phyloP scores from a whole-genome alignment of 2,329 filamentous ascomycete genomes.

The Ophiostoma angusticollis region DNA sequence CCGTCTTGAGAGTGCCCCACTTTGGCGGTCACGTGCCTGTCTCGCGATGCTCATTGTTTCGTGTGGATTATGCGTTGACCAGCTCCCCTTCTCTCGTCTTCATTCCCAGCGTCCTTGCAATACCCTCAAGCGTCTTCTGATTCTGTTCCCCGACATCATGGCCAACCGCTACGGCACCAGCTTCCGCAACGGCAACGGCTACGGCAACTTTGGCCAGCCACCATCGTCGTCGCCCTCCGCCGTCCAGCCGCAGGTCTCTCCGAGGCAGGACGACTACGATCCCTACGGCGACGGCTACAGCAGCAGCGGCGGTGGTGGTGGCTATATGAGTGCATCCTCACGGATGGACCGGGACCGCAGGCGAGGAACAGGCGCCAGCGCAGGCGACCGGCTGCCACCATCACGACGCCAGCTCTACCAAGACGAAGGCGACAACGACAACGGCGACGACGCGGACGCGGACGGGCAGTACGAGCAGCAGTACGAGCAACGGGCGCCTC shows the following conservation, averaged over 20 bases:
- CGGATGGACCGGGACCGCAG: constrained; percentile 1
- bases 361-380: too few relatives aligned
- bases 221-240: constrained; percentile 3
- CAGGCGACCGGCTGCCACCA: too few relatives aligned
- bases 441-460: constrained; percentile 12
- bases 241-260: constrained; percentile 5
- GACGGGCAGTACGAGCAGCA: constrained; percentile 6
- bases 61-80: too few relatives aligned
- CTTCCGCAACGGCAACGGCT: constrained; percentile 29
- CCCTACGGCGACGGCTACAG: constrained; percentile 34
- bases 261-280: constrained; percentile 34
- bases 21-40: too few relatives aligned
- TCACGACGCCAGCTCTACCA: too few relatives aligned
- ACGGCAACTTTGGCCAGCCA: constrained; percentile 29
- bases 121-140: too few relatives aligned
- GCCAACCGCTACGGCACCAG: constrained; percentile 37
- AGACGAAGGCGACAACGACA: background rate
- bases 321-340: constrained; percentile 8
- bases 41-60: too few relatives aligned
- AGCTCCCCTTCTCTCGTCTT: too few relatives aligned
- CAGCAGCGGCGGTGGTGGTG: constrained; percentile 25
- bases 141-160: too few relatives aligned
- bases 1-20: too few relatives aligned
- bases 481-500: constrained; percentile 11
- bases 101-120: too few relatives aligned